Conservation (phyloP, 495 filamentous ascomycete genomes). For the Annulohypoxylon moriforme region DNA sequence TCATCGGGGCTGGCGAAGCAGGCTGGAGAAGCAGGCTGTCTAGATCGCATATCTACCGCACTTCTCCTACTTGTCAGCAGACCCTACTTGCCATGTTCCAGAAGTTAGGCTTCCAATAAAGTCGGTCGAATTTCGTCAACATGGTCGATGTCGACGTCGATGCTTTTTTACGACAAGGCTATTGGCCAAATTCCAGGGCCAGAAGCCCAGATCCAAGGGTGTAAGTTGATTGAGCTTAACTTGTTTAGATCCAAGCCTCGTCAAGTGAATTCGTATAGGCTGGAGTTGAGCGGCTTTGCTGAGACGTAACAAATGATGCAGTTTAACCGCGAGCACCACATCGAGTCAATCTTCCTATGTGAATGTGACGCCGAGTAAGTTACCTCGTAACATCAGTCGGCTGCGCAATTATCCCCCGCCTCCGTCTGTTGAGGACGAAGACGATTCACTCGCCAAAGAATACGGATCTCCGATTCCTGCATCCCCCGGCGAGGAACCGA, state of each 20-base stretch:
- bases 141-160: constrained; percentile 57
- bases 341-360: constrained; percentile 31
- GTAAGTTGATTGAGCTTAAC: constrained; percentile 47
- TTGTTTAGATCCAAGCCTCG: constrained; percentile 3
- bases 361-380: constrained; percentile 25
- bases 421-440: constrained; percentile 60
- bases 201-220: constrained; percentile 50
- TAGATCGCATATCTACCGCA: constrained; percentile 17
- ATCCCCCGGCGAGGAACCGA: constrained; percentile 53
- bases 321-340: constrained; percentile 19
- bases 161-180: constrained; percentile 53
- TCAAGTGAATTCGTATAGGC: not conserved
- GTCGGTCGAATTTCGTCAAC: constrained; percentile 29
- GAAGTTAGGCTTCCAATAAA: constrained; percentile 32
- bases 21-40: constrained; percentile 20
- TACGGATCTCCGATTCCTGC: constrained; percentile 44
- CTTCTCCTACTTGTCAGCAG: not conserved
- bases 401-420: constrained; percentile 50
- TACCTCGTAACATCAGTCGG: constrained; percentile 20
- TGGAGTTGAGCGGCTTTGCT: constrained; percentile 11
- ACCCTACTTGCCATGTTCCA: constrained; percentile 32
- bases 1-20: constrained; percentile 21
- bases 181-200: constrained; percentile 57
- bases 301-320: constrained; percentile 31
- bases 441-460: constrained; percentile 58